Conservation (phyloP, 345 rosid genomes). For the Luvunga scandens region DNA sequence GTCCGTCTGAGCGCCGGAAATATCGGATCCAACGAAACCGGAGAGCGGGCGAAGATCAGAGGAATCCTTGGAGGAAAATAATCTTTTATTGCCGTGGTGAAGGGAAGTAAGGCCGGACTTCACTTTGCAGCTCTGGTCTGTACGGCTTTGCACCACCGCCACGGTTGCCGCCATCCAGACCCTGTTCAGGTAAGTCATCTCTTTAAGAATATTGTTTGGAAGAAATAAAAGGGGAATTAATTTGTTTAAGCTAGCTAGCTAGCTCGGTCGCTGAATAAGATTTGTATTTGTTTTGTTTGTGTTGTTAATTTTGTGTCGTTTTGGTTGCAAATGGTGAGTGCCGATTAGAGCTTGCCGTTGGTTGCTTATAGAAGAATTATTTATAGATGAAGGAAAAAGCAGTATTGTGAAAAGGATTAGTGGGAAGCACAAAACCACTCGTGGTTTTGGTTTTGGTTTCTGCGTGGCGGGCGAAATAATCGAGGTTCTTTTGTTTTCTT, state of each 20-base stretch:
- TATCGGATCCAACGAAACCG: slow-evolving; percentile 38
- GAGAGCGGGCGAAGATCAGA: slow-evolving; percentile 60
- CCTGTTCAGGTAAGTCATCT: slow-evolving; percentile 53
- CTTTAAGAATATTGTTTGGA: too few species aligned
- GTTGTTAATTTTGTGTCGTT: neutral
- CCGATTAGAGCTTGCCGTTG: rapidly evolving
- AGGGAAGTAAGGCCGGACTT: slow-evolving; percentile 47
- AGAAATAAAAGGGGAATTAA: too few species aligned
- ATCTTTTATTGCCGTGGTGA: slow-evolving; percentile 42
- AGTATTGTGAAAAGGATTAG: neutral
- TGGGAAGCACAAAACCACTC: neutral
- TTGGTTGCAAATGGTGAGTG: rapidly evolving
- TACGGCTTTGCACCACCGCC: slow-evolving; percentile 61
- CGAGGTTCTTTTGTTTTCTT: neutral
- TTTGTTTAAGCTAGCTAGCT: too few species aligned
- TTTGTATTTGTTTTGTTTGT: neutral
- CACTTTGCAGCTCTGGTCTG: slow-evolving; percentile 54
- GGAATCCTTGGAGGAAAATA: slow-evolving; percentile 28
- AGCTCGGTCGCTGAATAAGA: too few species aligned
- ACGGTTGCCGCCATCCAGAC: slow-evolving; percentile 78
- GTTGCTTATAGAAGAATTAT: too few species aligned
- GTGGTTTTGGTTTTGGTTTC: slow-evolving; percentile 13
- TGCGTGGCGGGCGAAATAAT: neutral
- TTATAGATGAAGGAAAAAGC: neutral
- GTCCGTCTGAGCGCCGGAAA: slow-evolving; percentile 44